A percentile compares a stretch with the other conserved stretches of the same genome.
phyloP scores from a whole-genome alignment of 2,329 filamentous ascomycete species.

The Ophiostoma himal-ulmi region DNA sequence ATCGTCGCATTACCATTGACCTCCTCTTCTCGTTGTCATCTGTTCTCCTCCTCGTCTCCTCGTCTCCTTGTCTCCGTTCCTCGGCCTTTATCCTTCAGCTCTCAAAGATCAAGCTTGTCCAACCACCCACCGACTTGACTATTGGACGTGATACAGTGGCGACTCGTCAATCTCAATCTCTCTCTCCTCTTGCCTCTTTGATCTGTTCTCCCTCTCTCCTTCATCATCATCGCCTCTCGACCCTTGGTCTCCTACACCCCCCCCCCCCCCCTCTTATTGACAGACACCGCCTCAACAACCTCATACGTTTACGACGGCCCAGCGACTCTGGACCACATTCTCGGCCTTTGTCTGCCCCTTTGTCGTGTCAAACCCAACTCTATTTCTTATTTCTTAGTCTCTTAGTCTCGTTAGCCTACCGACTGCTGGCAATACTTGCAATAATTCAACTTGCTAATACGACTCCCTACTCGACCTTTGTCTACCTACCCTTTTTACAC shows the following conservation, averaged over 20 bases:
- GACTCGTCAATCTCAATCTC: constrained; percentile 2
- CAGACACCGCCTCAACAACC: background rate
- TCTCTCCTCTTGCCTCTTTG: background rate
- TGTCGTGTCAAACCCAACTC: background rate
- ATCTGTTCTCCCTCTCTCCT: background rate
- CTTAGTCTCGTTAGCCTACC: background rate
- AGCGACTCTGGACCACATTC: constrained; percentile 1
- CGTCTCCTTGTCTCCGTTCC: background rate
- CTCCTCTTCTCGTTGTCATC: constrained; percentile 5
- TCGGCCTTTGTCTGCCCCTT: constrained; percentile 10
- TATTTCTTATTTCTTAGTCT: background rate
- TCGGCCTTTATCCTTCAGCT: background rate
- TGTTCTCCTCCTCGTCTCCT: constrained; percentile 5
- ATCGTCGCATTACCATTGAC: background rate
- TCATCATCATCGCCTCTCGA: background rate
- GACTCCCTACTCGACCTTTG: constrained; percentile 1
- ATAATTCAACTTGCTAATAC: background rate
- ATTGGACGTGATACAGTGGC: constrained; percentile 5
- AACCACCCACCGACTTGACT: constrained; percentile 2
- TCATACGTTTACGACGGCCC: background rate
- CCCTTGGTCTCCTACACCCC: background rate
- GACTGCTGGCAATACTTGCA: background rate
- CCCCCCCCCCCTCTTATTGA: background rate
- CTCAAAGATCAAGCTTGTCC: background rate
- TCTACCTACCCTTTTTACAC: constrained; percentile 4